Evolutionary conservation across 345 rosid species (phyloP), one percentile per base, ranked within the genome.

Genomic region (Pugionium dolabratum): DNA sequence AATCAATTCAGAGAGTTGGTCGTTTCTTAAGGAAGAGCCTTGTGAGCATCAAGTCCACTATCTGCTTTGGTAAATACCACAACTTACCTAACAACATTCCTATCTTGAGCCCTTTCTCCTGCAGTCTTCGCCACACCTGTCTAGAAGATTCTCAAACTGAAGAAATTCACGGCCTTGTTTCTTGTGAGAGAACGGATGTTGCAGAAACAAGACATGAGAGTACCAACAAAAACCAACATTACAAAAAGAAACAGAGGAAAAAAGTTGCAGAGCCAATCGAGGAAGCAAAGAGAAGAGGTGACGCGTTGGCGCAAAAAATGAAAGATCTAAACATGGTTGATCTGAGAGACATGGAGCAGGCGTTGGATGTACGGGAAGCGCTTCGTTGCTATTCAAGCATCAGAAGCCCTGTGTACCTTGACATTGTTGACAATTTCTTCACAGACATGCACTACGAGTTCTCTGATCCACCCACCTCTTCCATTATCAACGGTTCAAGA

Each of bases 381-480:
- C 77, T 94, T 37, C 84, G 90, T 47, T 90, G 89, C 66, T 90
- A 93, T 60, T 85, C 94, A 27, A 78, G 85, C 53, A 91, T 90
- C 51, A 81, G 68, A 76, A 90, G 98, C 57, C 97, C 98, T 0
- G 89, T 81, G 1, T 90, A 93, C 58, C 82, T 85, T 36, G 95
- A 81, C 70, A 85, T 93, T 49, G 98, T 88, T 28, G 90, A 90
- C 80, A 79, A 71, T 66, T 94, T 94, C 82, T 90, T 93, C 79
- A 78, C 73, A 32, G 89, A 86, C 46, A 85, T 90, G 90, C 83
- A 84, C 70, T 67, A 79, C n/a, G 97, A 94, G 68, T 78, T 86
- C 80, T 75, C 88, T 37, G 77, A 62, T 64, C 82, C 90, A 0
- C 87, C 64, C 46, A 63, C 82, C 37, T 18, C 85, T 53, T 71